Conservation (phyloP, 139 green algal species). For the Astrephomene gubernaculifera region DNA sequence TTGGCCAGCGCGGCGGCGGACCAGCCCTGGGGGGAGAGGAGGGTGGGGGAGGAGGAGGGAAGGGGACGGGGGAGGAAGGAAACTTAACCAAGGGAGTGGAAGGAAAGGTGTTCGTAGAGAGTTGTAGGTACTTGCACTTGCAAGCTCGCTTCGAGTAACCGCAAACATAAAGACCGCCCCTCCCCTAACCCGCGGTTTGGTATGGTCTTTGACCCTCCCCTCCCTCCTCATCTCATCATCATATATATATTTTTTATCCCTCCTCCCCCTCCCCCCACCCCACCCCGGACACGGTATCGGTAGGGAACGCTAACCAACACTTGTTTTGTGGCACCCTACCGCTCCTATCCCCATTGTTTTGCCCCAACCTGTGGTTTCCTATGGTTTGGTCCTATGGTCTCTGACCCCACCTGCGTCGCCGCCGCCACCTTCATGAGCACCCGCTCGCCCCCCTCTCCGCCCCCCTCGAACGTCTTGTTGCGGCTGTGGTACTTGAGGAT, state of each 20-base stretch:
- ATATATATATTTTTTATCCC: no score
- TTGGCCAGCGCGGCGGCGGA: conserved; percentile 76
- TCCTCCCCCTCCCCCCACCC: neutral
- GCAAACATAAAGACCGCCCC: no score
- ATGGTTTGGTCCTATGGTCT: no score
- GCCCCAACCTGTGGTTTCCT: no score
- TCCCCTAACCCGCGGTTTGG: neutral
- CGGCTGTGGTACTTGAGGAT: conserved; percentile 68
- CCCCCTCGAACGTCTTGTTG: conserved; percentile 59
- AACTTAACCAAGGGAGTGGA: neutral
- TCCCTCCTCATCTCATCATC: no score
- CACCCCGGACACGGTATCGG: no score
- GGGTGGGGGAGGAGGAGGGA: neutral
- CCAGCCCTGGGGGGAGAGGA: conserved; percentile 45
- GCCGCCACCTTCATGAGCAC: conserved; percentile 61
- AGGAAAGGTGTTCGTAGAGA: neutral
- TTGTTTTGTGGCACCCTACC: no score
- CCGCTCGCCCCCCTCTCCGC: neutral
- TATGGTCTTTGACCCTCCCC: no score
- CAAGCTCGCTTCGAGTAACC: no score
- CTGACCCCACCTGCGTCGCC: conserved; percentile 51
- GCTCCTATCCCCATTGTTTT: no score
- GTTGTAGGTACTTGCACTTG: no score
- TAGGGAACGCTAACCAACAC: no score
- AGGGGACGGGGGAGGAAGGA: neutral